These are phyloP conservation scores for Erysimum pusillum DNA, from an alignment of 441 rosid species.

Conservation along the genomic window DNA sequence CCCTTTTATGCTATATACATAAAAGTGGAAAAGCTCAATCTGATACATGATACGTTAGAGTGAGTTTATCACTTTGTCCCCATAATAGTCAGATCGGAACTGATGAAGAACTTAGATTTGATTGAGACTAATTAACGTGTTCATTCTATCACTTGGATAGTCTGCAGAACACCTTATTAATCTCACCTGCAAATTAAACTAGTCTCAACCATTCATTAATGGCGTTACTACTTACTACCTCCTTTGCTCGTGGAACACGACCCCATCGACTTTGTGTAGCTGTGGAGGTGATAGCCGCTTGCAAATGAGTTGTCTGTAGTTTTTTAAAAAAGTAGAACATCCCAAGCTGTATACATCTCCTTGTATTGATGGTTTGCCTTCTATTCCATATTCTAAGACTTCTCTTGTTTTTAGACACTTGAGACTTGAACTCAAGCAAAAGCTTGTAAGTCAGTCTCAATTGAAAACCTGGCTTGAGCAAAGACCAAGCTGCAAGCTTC, in stretches of 20 bases:
- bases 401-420: slow-evolving; percentile 21
- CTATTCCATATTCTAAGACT: slow-evolving; percentile 43
- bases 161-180: slow-evolving; percentile 44
- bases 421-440: no score
- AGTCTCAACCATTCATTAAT: no score
- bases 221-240: no score
- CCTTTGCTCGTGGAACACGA: no score
- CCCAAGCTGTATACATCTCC: slow-evolving; percentile 52
- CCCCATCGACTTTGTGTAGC: no score
- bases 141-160: slow-evolving; percentile 42
- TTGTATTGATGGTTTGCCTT: slow-evolving; percentile 40
- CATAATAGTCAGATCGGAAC: slow-evolving; percentile 19
- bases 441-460: no score
- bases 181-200: no score
- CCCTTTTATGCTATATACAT: no score
- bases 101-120: slow-evolving; percentile 36
- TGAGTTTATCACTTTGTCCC: not conserved
- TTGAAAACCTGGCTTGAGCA: no score
- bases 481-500: no score
- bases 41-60: no score
- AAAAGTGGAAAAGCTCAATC: no score
- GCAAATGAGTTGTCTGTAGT: slow-evolving; percentile 35
- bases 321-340: slow-evolving; percentile 39
- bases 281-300: slow-evolving; percentile 30
- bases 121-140: slow-evolving; percentile 20